A percentile compares a stretch with the other conserved stretches of the same genome.
phyloP scores from a whole-genome alignment of 192 early-diverging fungal species.

The Mortierella alpina region DNA sequence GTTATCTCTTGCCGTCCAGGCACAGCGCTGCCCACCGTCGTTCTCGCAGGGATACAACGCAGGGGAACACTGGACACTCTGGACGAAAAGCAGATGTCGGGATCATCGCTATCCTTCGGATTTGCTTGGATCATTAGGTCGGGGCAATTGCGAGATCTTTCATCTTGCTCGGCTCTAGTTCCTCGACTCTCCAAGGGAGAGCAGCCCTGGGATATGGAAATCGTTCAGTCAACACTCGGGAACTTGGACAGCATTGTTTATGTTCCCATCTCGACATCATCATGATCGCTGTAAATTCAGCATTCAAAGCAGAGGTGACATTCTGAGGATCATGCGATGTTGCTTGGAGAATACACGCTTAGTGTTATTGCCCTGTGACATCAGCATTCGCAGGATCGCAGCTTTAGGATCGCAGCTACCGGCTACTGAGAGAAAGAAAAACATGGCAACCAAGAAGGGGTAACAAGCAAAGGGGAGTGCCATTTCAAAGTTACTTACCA shows the following conservation, averaged over 20 bases:
- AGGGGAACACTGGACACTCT: not conserved
- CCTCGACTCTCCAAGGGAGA: not conserved
- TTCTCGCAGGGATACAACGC: not conserved
- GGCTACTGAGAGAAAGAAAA: not conserved
- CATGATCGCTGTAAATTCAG: not conserved
- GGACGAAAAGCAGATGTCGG: not conserved
- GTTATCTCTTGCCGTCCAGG: conserved; percentile 7
- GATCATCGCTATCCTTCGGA: not conserved
- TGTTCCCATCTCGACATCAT: conserved; percentile 1
- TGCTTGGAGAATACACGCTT: no score
- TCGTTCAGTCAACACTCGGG: no score
- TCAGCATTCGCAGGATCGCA: no score
- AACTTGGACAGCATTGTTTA: not conserved
- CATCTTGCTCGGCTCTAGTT: no score
- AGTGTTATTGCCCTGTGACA: no score
- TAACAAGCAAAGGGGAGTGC: not conserved
- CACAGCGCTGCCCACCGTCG: no score
- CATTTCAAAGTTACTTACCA: not conserved
- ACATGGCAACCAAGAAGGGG: not conserved
- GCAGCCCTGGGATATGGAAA: not conserved
- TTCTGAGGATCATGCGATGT: no score
- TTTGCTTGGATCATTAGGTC: not conserved
- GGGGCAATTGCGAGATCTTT: not conserved
- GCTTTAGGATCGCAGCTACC: no score
- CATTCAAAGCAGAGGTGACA: no score